phyloP scores from a whole-genome alignment of 2,329 filamentous ascomycete species.

The Nakataea oryzae region DNA sequence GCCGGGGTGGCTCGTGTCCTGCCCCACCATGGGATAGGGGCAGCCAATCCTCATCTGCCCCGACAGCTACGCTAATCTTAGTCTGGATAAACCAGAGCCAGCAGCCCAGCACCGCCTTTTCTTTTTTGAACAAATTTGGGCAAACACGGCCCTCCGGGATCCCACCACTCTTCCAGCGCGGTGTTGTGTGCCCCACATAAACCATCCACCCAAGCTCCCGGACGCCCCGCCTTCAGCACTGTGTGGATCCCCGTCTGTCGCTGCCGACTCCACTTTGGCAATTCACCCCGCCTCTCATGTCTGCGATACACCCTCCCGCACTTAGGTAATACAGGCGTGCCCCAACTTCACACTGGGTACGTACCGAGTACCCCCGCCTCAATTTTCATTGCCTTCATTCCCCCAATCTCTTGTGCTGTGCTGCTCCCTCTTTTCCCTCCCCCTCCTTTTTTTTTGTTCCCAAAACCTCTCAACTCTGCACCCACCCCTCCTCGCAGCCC shows the following conservation, averaged over 20 bases:
- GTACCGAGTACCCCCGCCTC: slow-evolving; percentile 10
- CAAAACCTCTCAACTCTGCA: slow-evolving; percentile 17
- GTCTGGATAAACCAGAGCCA: neutral
- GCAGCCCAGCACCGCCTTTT: neutral
- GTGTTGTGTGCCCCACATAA: neutral
- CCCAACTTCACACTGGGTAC: slow-evolving; percentile 5
- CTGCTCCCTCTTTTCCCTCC: slow-evolving; percentile 14
- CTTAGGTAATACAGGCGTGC: neutral
- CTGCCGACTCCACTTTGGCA: neutral
- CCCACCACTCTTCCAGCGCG: neutral
- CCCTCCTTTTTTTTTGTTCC: slow-evolving; percentile 15
- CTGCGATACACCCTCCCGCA: neutral
- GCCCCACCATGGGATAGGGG: neutral
- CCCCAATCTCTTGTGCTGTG: slow-evolving; percentile 13
- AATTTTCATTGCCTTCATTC: slow-evolving; percentile 6
- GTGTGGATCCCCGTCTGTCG: neutral
- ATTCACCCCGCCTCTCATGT: neutral
- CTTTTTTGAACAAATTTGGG: neutral
- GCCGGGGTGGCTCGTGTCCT: neutral
- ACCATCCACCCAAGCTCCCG: neutral
- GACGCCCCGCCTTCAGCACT: neutral
- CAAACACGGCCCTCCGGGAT: neutral
- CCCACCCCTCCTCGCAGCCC: slow-evolving; percentile 13
- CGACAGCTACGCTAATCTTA: neutral
- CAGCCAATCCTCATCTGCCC: slow-evolving; percentile 3